phyloP scores from a whole-genome alignment of 176 grass and related monocot species.

The Triticum monococcum region DNA sequence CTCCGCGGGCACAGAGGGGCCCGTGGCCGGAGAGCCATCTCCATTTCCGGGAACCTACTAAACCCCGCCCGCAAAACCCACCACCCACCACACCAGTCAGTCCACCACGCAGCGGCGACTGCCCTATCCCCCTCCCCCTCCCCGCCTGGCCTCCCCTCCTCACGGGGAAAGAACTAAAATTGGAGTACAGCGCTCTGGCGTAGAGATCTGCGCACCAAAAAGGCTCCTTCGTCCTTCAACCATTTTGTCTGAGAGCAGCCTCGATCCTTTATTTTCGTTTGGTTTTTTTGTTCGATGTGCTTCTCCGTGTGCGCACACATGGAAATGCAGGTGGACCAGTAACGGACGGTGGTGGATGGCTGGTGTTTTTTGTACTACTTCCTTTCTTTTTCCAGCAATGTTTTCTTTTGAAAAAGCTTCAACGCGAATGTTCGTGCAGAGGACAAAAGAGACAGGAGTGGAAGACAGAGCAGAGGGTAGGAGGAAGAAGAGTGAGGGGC shows the following conservation, averaged over 20 bases:
- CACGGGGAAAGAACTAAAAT: background rate
- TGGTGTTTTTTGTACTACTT: background rate
- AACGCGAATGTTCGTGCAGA: no score
- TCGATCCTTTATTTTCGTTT: conserved; percentile 5
- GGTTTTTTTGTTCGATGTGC: background rate
- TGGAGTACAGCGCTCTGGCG: background rate
- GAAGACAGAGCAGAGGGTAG: no score
- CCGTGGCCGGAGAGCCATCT: conserved; percentile 36
- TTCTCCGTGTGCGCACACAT: background rate
- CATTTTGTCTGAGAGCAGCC: conserved; percentile 5
- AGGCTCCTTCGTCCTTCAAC: background rate
- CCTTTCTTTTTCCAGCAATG: background rate
- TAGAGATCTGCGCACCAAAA: background rate
- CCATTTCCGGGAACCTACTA: conserved; percentile 18
- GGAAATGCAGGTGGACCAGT: background rate
- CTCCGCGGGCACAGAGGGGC: background rate
- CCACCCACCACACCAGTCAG: background rate
- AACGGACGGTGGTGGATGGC: background rate
- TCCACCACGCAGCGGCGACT: background rate
- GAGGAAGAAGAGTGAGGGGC: no score
- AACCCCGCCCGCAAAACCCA: conserved; percentile 14
- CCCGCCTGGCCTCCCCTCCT: background rate
- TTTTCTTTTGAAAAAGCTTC: no score
- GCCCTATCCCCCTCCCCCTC: background rate
- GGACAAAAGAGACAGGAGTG: no score